A percentile compares a stretch with the other conserved stretches of the same genome.
Conservation (phyloP, 2,329 filamentous ascomycete genomes). For the Colletotrichum godetiae region DNA sequence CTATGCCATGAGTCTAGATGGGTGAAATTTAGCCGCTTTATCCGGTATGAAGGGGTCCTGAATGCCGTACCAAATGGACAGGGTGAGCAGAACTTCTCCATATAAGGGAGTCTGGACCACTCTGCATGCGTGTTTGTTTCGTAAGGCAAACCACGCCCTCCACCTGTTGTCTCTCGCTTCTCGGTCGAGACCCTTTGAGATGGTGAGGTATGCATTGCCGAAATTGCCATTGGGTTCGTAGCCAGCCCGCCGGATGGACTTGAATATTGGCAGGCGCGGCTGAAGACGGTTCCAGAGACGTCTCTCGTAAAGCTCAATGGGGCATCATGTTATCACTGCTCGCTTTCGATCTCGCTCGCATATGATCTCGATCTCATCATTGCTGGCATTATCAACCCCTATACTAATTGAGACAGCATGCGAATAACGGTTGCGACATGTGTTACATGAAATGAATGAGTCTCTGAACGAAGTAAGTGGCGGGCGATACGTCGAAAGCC, state of each 20-base stretch:
- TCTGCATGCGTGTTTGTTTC: background rate
- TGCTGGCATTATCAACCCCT: background rate
- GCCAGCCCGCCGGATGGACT: background rate
- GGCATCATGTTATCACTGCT: background rate
- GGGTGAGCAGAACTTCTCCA: background rate
- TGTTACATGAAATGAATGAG: background rate
- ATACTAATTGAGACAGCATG: background rate
- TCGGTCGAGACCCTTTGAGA: background rate
- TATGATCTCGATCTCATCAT: background rate
- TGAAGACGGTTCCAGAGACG: background rate
- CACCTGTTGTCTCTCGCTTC: background rate
- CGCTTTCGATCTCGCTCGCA: background rate
- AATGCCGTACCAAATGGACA: background rate
- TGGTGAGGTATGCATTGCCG: background rate
- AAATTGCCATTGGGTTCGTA: background rate
- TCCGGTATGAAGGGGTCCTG: background rate
- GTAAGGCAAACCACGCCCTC: background rate
- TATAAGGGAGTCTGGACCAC: background rate
- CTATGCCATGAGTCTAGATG: background rate
- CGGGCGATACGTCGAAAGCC: background rate
- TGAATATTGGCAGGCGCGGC: background rate
- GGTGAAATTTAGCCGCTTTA: background rate
- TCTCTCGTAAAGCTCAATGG: background rate
- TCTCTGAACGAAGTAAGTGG: background rate
- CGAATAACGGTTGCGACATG: background rate